Evolutionary conservation across 2,329 filamentous ascomycete species (phyloP).

Genomic region (Botrytis aclada): DNA sequence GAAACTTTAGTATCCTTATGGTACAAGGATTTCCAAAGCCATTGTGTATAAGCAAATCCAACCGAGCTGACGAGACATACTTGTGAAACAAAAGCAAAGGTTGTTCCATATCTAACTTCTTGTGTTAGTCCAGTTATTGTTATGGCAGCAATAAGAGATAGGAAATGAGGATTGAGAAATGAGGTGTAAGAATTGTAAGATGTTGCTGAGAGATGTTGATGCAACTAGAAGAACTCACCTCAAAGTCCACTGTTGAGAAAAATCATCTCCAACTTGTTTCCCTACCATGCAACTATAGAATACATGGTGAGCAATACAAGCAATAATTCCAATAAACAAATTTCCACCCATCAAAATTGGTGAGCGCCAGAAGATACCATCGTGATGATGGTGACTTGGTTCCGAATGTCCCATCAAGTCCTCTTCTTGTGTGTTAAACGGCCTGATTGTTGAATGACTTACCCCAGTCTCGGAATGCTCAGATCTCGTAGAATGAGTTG

Average conservation of each 20-base stretch:
- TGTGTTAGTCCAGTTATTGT: not conserved
- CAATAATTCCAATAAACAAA: constrained; percentile 20
- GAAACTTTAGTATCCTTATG: constrained; percentile 20
- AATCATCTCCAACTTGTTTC: constrained; percentile 21
- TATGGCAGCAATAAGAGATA: not conserved
- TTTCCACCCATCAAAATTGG: constrained; percentile 22
- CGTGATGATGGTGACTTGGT: not conserved
- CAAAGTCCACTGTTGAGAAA: constrained; percentile 21
- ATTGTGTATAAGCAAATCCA: constrained; percentile 23
- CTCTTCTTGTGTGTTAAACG: not conserved
- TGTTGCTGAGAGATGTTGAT: not conserved
- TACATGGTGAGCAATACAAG: constrained; percentile 21
- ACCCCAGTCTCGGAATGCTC: not conserved
- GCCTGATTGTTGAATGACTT: not conserved
- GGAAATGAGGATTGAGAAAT: not conserved
- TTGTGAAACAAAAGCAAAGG: constrained; percentile 22
- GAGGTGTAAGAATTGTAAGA: not conserved
- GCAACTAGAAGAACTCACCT: constrained; percentile 10
- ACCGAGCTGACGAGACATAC: constrained; percentile 21
- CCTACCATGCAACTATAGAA: constrained; percentile 20
- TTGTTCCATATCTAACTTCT: constrained; percentile 22
- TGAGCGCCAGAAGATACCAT: constrained; percentile 24
- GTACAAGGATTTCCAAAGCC: constrained; percentile 24
- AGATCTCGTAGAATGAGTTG: not conserved
- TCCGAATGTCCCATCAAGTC: not conserved